phyloP scores from a whole-genome alignment of 2,329 filamentous ascomycete species.

The Botryotinia narcissicola region DNA sequence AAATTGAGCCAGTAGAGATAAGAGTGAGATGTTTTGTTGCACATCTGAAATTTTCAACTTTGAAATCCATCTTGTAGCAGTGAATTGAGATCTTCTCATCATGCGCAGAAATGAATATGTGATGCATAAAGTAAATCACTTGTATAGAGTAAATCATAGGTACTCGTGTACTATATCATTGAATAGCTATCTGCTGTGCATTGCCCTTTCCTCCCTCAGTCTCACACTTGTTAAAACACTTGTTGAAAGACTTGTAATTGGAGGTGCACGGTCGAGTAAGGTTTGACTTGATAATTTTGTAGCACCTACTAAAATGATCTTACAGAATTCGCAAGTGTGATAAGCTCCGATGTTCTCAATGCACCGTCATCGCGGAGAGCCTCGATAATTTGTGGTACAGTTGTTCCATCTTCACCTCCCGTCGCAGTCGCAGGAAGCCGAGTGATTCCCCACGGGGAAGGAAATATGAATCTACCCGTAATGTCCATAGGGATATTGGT shows the following conservation, averaged over 20 bases:
- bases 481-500: constrained; percentile 7
- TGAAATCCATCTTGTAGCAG: background rate
- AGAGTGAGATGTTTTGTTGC: background rate
- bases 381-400: background rate
- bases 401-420: background rate
- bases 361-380: background rate
- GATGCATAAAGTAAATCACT: background rate
- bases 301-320: background rate
- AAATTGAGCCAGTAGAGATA: background rate
- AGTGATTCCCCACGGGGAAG: background rate
- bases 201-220: background rate
- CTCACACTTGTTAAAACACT: background rate
- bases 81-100: background rate
- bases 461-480: background rate
- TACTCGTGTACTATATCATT: background rate
- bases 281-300: background rate
- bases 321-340: background rate
- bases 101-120: too few species aligned
- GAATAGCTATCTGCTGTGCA: background rate
- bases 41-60: background rate
- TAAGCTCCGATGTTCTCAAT: background rate
- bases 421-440: background rate
- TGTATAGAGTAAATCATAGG: background rate
- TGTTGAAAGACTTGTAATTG: background rate
- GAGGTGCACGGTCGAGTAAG: background rate